Percentiles rank a stretch among this genome's conserved stretches.
These are phyloP conservation scores for Phytophthora aleatoria DNA, from an alignment of 352 stramenopile species.

Conservation along the genomic window DNA sequence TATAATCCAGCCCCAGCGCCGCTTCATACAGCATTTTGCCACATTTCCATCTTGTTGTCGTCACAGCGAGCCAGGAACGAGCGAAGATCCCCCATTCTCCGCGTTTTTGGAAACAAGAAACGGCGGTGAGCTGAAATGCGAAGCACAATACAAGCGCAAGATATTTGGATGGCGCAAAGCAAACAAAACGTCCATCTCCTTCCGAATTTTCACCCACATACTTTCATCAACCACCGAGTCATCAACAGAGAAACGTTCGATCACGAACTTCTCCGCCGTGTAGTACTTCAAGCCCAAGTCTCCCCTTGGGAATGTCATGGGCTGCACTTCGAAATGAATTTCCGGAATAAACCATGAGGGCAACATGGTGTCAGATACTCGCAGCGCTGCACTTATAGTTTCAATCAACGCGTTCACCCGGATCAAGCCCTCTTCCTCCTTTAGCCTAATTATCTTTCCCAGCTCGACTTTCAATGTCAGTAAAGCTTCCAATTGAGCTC, in stretches of 20 bases:
- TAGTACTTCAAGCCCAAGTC: not conserved
- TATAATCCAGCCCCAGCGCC: conserved; percentile 26
- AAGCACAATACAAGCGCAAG: conserved; percentile 11
- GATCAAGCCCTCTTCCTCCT: not conserved
- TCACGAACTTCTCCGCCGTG: not conserved
- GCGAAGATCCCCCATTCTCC: not conserved
- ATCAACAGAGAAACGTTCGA: conserved; percentile 2
- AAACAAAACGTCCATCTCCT: conserved; percentile 10
- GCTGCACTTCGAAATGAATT: not conserved
- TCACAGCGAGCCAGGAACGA: conserved; percentile 1
- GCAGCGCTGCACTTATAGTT: not conserved
- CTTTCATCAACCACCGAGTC: conserved; percentile 1
- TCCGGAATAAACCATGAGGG: conserved; percentile 6
- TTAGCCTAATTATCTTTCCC: not conserved
- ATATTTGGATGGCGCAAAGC: conserved; percentile 12
- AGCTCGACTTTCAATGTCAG: conserved; percentile 25
- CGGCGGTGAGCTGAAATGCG: conserved; percentile 1
- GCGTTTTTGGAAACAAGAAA: conserved; percentile 14
- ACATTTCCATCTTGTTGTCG: conserved; percentile 2
- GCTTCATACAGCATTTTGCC: conserved; percentile 9
- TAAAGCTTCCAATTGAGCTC: conserved; percentile 25
- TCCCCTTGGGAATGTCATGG: conserved; percentile 2
- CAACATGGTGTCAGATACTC: not conserved
- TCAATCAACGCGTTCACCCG: conserved; percentile 5
- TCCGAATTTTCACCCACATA: not conserved